Evolutionary conservation across 768 basidiomycete genomes (phyloP).

Genomic region (Lyophyllum decastes): DNA sequence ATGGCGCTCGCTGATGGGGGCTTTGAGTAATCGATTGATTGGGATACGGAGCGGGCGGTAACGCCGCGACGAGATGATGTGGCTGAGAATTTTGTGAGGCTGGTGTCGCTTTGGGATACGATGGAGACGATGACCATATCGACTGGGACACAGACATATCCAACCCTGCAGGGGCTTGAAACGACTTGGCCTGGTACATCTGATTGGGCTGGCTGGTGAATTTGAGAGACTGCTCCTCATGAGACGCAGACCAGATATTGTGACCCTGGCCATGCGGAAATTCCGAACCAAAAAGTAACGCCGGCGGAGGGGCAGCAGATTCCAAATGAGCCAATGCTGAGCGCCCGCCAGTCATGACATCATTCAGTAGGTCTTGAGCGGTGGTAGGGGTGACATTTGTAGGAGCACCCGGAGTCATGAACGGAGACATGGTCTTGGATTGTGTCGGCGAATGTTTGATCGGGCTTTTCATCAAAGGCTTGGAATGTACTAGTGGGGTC

Average conservation of each 20-base stretch:
- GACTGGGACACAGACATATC: slow-evolving; percentile 32
- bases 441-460: slow-evolving; percentile 32
- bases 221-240: slow-evolving; percentile 46
- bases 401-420: slow-evolving; percentile 19
- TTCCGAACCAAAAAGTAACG: slow-evolving; percentile 55
- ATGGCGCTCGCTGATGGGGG: slow-evolving; percentile 30
- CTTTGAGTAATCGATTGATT: slow-evolving; percentile 10
- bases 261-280: slow-evolving; percentile 41
- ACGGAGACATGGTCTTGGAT: slow-evolving; percentile 21
- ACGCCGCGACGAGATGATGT: slow-evolving; percentile 21
- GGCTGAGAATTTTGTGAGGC: slow-evolving; percentile 33
- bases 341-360: slow-evolving; percentile 42
- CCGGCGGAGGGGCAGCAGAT: slow-evolving; percentile 39
- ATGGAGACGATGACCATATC: slow-evolving; percentile 31
- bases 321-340: slow-evolving; percentile 20
- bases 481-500: slow-evolving; percentile 36
- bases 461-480: slow-evolving; percentile 30
- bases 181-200: slow-evolving; percentile 31
- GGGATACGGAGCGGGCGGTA: slow-evolving; percentile 16
- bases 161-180: slow-evolving; percentile 22
- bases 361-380: slow-evolving; percentile 67
- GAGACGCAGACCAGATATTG: slow-evolving; percentile 70
- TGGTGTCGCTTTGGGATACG: slow-evolving; percentile 29
- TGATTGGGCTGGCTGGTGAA: slow-evolving; percentile 35
- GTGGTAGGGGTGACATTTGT: slow-evolving; percentile 47